phyloP scores from a whole-genome alignment of 495 filamentous ascomycete genomes.

The Cercophora scortea region DNA sequence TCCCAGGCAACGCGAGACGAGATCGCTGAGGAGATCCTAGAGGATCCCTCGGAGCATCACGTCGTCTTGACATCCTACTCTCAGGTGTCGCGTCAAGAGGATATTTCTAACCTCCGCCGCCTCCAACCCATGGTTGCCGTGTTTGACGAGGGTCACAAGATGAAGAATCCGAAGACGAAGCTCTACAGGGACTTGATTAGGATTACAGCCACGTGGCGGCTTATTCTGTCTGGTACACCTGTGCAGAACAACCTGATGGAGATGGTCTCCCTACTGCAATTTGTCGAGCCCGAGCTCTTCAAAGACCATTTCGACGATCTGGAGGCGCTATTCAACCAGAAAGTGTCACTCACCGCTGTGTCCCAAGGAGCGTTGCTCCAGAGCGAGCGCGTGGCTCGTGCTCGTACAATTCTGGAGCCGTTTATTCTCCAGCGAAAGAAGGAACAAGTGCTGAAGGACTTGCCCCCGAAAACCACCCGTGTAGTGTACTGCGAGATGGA shows the following conservation, averaged over 20 bases:
- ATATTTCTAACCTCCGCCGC: conserved; percentile 28
- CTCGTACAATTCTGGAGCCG: conserved; percentile 86
- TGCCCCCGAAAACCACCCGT: conserved; percentile 72
- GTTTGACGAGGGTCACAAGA: conserved; percentile 86
- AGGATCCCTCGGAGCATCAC: conserved; percentile 58
- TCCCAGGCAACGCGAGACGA: conserved; percentile 52
- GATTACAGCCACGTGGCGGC: conserved; percentile 67
- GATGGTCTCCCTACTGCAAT: conserved; percentile 76
- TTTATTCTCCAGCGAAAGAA: conserved; percentile 93
- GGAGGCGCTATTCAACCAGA: conserved; percentile 78
- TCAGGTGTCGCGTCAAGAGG: conserved; percentile 32
- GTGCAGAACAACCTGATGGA: conserved; percentile 95
- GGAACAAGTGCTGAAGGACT: conserved; percentile 80
- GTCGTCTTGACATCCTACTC: conserved; percentile 87
- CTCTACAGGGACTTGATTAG: conserved; percentile 73
- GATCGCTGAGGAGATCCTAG: conserved; percentile 58
- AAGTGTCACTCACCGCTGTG: conserved; percentile 70
- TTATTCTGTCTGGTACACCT: conserved; percentile 88
- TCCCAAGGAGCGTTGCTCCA: conserved; percentile 73
- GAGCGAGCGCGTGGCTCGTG: conserved; percentile 73
- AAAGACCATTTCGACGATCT: conserved; percentile 63
- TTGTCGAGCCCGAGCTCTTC: conserved; percentile 85
- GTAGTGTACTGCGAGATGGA: conserved; percentile 78
- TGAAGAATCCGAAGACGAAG: conserved; percentile 79
- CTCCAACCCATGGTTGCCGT: conserved; percentile 57